Base-by-base conservation (phyloP, 1,284 basidiomycete genomes). In the Ceratobasidium sp. region DNA sequence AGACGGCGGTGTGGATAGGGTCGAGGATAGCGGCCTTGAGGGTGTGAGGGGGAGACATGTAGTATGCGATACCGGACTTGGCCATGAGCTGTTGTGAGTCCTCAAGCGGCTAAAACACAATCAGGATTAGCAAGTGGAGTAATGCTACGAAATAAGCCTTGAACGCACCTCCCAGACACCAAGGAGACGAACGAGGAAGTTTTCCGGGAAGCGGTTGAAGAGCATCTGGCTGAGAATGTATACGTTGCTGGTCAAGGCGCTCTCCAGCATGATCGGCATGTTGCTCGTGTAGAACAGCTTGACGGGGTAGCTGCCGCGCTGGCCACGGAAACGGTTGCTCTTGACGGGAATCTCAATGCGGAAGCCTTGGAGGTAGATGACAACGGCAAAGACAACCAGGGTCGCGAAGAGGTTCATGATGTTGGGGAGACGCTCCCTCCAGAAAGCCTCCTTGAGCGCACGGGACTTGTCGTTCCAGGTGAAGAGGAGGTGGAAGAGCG, bases 261-360 rank as follows among this genome's bases (percentile, higher is more conserved):
- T 92, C 84, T 98, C 94, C 77, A 99, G 89, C 97, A 99, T 99
- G 87, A 99, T 99, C 76, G 97, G 96, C 97, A 98, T 98, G 87
- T 98, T 99, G 76, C 90, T 92, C 28, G 97, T 98, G 85, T 99
- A 99, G 86, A 99, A 99, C 55, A 99, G 89, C 85, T 98, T 99
- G 85, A 99, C 89, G 73, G 98, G 97, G 87, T 98, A 99, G 44
- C 90, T 89, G 58, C 94, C 96, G 61, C 95, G 89, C 83, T 98
- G 96, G 38, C 98, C 97, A 76, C 96, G 89, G 91, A 96, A 96
- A 77, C 91, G 89, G 87, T 95, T 96, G 83, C 90, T 93, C 89
- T 99, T 98, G 82, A 99, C 94, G 18, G 97, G 97, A 80, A 99
- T 98, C 82, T 99, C 97, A 78, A 98, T 93, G 75, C 97, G 88